Conservation (phyloP, 208 protist genomes). For the Endotrypanum monterogeii region DNA sequence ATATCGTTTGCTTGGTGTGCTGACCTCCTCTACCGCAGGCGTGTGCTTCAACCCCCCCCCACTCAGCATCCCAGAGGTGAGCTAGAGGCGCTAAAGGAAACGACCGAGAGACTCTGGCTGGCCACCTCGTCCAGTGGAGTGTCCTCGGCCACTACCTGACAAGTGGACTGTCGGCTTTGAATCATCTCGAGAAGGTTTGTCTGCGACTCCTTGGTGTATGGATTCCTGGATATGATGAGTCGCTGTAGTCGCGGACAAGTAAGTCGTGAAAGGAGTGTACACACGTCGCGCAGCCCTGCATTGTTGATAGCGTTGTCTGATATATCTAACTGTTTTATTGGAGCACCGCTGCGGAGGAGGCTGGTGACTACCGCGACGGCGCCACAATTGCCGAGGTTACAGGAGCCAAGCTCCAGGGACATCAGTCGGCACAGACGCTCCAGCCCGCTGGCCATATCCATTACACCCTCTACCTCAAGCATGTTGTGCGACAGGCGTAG, state of each 20-base stretch:
- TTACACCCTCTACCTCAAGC: conserved; percentile 58
- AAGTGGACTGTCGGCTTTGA: conserved; percentile 34
- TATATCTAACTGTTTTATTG: conserved; percentile 62
- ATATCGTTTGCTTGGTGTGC: not conserved
- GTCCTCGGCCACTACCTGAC: conserved; percentile 49
- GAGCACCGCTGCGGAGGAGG: conserved; percentile 36
- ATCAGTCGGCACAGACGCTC: conserved; percentile 38
- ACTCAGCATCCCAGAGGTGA: conserved; percentile 1
- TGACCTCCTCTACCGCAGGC: too few relatives aligned
- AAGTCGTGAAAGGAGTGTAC: conserved; percentile 28
- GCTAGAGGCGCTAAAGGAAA: conserved; percentile 8
- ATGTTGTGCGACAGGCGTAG: conserved; percentile 58
- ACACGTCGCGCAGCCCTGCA: conserved; percentile 50
- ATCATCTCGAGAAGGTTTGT: conserved; percentile 40
- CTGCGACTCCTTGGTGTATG: conserved; percentile 35
- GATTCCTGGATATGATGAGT: conserved; percentile 59
- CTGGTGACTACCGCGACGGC: conserved; percentile 43
- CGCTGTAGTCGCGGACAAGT: conserved; percentile 39
- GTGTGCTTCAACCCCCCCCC: too few relatives aligned
- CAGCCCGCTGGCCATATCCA: conserved; percentile 45
- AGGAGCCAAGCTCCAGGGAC: conserved; percentile 43
- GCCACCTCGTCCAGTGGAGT: conserved; percentile 47
- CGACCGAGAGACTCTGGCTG: conserved; percentile 7
- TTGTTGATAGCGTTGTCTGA: conserved; percentile 69
- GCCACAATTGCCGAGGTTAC: conserved; percentile 57